Percentiles rank a stretch among this genome's conserved stretches.
phyloP scores from a whole-genome alignment of 208 protist genomes.

The Tritrichomonas musculus region DNA sequence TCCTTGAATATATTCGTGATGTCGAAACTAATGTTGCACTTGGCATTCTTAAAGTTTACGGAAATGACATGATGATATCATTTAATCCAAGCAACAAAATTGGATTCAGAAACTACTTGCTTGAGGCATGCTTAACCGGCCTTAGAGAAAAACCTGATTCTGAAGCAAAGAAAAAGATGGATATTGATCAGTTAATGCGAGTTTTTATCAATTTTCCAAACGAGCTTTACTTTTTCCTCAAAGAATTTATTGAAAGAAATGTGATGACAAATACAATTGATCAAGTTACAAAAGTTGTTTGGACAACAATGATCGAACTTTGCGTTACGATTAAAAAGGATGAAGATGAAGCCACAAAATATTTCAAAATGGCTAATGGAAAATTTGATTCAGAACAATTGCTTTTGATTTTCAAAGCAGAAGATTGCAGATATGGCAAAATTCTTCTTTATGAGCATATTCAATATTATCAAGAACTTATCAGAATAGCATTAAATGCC shows the following conservation, averaged over 20 bases:
- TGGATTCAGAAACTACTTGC: neutral
- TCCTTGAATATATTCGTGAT: neutral
- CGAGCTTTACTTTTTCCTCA: neutral
- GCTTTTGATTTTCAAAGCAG: neutral
- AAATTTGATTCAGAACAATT: neutral
- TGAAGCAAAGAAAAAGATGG: neutral
- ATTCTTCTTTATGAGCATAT: neutral
- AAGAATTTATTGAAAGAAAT: neutral
- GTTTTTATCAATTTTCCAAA: neutral
- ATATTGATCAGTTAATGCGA: neutral
- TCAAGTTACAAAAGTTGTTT: neutral
- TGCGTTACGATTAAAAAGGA: neutral
- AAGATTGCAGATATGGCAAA: neutral
- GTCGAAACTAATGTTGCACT: neutral
- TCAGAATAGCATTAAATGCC: neutral
- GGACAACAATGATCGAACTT: neutral
- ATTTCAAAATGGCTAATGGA: neutral
- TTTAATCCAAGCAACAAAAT: neutral
- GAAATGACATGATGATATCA: neutral
- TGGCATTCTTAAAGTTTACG: neutral
- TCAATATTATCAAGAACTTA: neutral
- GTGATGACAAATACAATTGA: neutral
- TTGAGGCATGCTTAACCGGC: neutral
- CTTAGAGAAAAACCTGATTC: neutral
- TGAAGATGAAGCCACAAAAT: neutral